Evolutionary conservation across 2,329 filamentous ascomycete genomes (phyloP).

Genomic region (Pseudogymnoascus sp.): DNA sequence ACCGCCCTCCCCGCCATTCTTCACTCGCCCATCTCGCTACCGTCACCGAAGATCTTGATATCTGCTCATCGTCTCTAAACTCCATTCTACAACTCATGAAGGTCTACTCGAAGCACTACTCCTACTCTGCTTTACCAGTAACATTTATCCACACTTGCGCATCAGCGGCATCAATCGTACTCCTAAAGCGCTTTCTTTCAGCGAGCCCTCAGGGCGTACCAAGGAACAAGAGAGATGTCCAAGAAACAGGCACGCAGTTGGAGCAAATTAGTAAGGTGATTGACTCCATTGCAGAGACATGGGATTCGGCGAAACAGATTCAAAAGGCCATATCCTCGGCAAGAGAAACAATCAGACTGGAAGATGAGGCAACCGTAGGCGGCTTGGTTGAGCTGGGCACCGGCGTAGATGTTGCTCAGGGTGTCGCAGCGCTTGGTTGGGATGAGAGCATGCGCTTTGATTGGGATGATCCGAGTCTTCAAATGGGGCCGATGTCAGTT

Average conservation of each 20-base stretch:
- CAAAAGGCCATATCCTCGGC: constrained; percentile 27
- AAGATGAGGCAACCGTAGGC: constrained; percentile 1
- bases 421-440: not conserved
- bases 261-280: constrained; percentile 43
- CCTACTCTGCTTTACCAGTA: constrained; percentile 37
- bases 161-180: constrained; percentile 38
- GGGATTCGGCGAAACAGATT: constrained; percentile 40
- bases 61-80: constrained; percentile 42
- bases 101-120: constrained; percentile 38
- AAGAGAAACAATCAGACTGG: constrained; percentile 9
- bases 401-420: not conserved
- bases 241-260: constrained; percentile 42
- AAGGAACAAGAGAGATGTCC: constrained; percentile 29
- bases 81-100: constrained; percentile 39
- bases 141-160: constrained; percentile 44
- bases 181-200: constrained; percentile 39
- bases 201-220: constrained; percentile 17
- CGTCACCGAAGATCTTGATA: constrained; percentile 40
- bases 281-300: constrained; percentile 43
- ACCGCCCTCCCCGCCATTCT: constrained; percentile 40
- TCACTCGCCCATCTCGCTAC: constrained; percentile 34
- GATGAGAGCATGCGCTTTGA: constrained; percentile 5
- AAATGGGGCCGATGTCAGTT: constrained; percentile 5
- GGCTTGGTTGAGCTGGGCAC: not conserved
- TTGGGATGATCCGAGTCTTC: constrained; percentile 2